Evolutionary conservation across 257 asterid genomes (phyloP), one percentile per base, ranked within the genome.

Genomic region (Fraxinus cuspidata): DNA sequence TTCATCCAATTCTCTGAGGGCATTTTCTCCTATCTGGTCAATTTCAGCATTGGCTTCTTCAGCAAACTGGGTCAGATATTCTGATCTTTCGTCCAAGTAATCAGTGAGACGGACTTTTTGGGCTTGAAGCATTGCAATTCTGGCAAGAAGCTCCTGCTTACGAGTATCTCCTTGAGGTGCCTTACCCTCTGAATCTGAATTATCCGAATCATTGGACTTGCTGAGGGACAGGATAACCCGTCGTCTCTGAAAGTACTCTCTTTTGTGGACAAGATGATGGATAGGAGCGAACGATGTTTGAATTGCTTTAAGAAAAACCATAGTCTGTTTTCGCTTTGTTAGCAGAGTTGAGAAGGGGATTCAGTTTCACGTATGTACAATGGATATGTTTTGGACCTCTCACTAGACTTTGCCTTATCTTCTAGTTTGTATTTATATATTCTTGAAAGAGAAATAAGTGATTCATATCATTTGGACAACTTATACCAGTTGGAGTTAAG

Each of bases 21-120:
- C 99, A 73, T 90, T 88, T 80, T 96, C 97, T 8, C 99, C 98
- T 66, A 93, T 86, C 77, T 88, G 91, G 82, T 96, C 97, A n/a
- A 96, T 89, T 83, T 93, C 97, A 8, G 96, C 87, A 29, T 81
- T 92, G 86, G 99, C 97, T 86, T 96, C 97, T 80, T 93, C 98
- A 0, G 96, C 97, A 75, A 96, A 93, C 84, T 92, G 93, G 67
- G 95, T 90, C 23, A 92, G 86, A 73, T 84, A 93, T 1, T 76
- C 90, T 2, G 98, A 92, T 77, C 97, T 78, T 80, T 93, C 98
- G 80, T 96, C 98, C 77, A 93, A 83, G 84, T 87, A 95, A 85
- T 90, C 93, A 16, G 97, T 88, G 72, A 91, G 91, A 16, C 96
- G 94, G 13, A 94, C 88, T 69, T 95, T 95, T 49, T 93, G 96